Evolutionary conservation across 2,329 filamentous ascomycete species (phyloP).

Genomic region (Zelopaecilomyces penicillatus): DNA sequence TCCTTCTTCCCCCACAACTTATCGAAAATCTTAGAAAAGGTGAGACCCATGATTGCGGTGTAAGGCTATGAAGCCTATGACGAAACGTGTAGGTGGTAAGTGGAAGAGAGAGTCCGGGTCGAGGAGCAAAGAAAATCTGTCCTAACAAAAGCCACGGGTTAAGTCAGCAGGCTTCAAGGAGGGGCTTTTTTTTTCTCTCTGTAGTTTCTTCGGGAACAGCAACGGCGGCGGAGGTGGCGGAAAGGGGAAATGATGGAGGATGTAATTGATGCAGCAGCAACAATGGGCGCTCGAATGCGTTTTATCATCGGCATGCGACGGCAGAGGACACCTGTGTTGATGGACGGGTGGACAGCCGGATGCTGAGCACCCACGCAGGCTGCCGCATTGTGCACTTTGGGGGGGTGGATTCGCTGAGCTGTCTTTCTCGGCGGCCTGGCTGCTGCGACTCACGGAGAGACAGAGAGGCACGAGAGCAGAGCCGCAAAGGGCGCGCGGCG

Average conservation of each 20-base stretch:
- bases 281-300: constrained; percentile 2
- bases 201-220: neutral
- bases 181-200: constrained; percentile 14
- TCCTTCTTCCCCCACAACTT: constrained; percentile 99
- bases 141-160: constrained; percentile 22
- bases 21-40: constrained; percentile 94
- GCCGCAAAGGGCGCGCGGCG: constrained; percentile 1
- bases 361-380: constrained; percentile 6
- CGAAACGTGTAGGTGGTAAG: constrained; percentile 14
- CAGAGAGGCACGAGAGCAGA: neutral
- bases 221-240: neutral
- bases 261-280: constrained; percentile 4
- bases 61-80: constrained; percentile 24
- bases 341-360: neutral
- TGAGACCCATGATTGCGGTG: constrained; percentile 85
- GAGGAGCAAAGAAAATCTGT: constrained; percentile 16
- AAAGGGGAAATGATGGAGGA: neutral
- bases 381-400: constrained; percentile 9
- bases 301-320: constrained; percentile 10
- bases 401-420: constrained; percentile 7
- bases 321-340: constrained; percentile 18
- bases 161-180: constrained; percentile 14
- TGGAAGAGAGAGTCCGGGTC: constrained; percentile 7
- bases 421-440: neutral
- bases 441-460: too few species aligned